Conservation (phyloP, 441 rosid genomes). For the Viola pubescens region DNA sequence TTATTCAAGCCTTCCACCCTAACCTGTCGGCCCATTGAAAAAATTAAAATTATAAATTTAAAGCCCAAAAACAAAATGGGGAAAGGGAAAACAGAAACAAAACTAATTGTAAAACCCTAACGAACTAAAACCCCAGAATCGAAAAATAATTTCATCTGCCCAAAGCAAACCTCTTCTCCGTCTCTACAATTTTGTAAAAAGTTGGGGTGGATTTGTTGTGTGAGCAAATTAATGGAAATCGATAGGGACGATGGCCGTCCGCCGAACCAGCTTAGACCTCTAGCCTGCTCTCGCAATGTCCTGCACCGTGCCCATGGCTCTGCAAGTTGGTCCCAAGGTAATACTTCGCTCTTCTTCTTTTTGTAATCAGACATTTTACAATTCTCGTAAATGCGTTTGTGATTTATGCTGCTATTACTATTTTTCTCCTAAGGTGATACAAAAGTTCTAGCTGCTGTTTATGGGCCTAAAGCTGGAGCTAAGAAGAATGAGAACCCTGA, state of each 20-base stretch:
- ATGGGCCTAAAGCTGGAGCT: conserved; percentile 89
- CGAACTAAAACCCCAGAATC: too few species aligned
- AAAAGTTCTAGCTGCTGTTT: conserved; percentile 79
- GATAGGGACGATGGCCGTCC: conserved; percentile 71
- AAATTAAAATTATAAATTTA: too few species aligned
- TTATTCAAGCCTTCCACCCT: too few species aligned
- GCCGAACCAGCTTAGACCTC: conserved; percentile 66
- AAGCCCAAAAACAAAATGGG: too few species aligned
- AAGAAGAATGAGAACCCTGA: conserved; percentile 89
- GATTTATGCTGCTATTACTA: background rate
- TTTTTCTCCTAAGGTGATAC: conserved; percentile 49
- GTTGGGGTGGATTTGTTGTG: too few species aligned
- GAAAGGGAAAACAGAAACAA: too few species aligned
- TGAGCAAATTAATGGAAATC: conserved; percentile 35
- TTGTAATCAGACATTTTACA: background rate
- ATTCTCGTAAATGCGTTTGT: background rate
- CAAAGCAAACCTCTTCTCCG: too few species aligned
- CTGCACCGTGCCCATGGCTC: conserved; percentile 96
- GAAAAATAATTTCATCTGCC: too few species aligned
- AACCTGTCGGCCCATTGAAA: too few species aligned
- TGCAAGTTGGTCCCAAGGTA: conserved; percentile 93
- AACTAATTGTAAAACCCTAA: too few species aligned
- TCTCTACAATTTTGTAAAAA: too few species aligned
- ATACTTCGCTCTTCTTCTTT: background rate
- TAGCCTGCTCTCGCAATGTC: conserved; percentile 62